Conservation (phyloP, 2,329 filamentous ascomycete genomes). For the Penicillium aurantiogriseum region DNA sequence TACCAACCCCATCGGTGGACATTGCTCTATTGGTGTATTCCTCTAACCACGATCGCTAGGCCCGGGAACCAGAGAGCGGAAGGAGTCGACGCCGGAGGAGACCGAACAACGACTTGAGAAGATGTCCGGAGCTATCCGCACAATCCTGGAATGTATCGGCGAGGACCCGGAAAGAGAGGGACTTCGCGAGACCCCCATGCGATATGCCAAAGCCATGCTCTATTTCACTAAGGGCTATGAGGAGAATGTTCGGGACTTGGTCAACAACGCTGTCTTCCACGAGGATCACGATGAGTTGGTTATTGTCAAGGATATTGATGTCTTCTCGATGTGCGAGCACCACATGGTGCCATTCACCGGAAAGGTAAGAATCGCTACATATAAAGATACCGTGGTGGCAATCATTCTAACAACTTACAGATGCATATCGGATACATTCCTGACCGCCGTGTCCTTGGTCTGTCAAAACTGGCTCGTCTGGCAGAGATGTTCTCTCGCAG, state of each 20-base stretch:
- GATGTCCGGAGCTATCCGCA: constrained; percentile 61
- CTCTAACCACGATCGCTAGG: constrained; percentile 30
- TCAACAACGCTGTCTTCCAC: constrained; percentile 92
- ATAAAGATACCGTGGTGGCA: background rate
- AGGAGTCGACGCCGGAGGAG: constrained; percentile 59
- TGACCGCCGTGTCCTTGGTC: constrained; percentile 82
- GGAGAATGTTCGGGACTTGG: constrained; percentile 85
- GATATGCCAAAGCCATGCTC: constrained; percentile 93
- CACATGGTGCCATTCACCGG: constrained; percentile 95
- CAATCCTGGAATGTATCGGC: constrained; percentile 64
- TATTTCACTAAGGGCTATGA: constrained; percentile 97
- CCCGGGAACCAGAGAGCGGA: constrained; percentile 50
- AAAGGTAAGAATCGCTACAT: constrained; percentile 61
- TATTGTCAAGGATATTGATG: constrained; percentile 95
- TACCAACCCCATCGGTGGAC: background rate
- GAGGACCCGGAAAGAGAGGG: constrained; percentile 66
- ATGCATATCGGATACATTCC: constrained; percentile 99
- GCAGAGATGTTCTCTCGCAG: constrained; percentile 95
- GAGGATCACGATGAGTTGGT: constrained; percentile 97
- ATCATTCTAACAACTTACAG: constrained; percentile 46
- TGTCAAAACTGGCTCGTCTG: constrained; percentile 92
- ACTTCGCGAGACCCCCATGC: constrained; percentile 66
- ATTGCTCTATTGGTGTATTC: background rate
- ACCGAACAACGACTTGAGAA: constrained; percentile 58
- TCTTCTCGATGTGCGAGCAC: constrained; percentile 94